Percentiles rank a stretch among this genome's conserved stretches.
phyloP scores from a whole-genome alignment of 169 alveolate genomes.

The Plasmodium gaboni region DNA sequence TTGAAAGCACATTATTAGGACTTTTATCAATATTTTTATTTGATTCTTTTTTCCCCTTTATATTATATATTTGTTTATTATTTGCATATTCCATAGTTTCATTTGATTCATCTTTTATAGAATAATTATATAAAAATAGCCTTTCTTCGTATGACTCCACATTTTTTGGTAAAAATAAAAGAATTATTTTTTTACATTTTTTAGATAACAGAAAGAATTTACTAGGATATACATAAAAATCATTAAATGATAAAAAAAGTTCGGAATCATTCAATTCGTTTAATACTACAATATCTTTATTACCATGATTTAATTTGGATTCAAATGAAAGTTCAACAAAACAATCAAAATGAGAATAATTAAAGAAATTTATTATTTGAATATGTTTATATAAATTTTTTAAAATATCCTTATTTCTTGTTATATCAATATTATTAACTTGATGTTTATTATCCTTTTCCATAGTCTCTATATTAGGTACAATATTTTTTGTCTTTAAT shows the following conservation, averaged over 20 bases:
- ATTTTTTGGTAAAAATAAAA: conserved; percentile 46
- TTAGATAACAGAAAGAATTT: conserved; percentile 40
- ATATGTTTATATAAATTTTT: conserved; percentile 47
- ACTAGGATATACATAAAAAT: conserved; percentile 62
- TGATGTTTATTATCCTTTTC: conserved; percentile 1
- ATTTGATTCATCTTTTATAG: conserved; percentile 6
- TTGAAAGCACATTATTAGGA: not conserved
- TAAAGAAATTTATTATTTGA: conserved; percentile 54
- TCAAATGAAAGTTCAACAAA: conserved; percentile 70
- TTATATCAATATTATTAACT: not conserved
- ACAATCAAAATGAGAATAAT: conserved; percentile 42
- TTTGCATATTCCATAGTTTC: not conserved
- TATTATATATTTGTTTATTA: not conserved
- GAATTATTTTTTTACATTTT: conserved; percentile 51
- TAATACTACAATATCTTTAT: not conserved
- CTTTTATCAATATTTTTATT: conserved; percentile 3
- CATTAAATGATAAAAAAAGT: conserved; percentile 25
- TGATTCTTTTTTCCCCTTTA: conserved; percentile 3
- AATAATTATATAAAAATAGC: conserved; percentile 26
- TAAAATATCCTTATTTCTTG: conserved; percentile 21
- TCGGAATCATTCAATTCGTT: conserved; percentile 4
- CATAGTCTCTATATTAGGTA: not conserved
- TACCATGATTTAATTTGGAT: not conserved
- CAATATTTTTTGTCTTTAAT: not conserved
- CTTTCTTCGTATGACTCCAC: conserved; percentile 22